Evolutionary conservation across 2,329 filamentous ascomycete genomes (phyloP).

Genomic region (Neoarthrinium moseri): DNA sequence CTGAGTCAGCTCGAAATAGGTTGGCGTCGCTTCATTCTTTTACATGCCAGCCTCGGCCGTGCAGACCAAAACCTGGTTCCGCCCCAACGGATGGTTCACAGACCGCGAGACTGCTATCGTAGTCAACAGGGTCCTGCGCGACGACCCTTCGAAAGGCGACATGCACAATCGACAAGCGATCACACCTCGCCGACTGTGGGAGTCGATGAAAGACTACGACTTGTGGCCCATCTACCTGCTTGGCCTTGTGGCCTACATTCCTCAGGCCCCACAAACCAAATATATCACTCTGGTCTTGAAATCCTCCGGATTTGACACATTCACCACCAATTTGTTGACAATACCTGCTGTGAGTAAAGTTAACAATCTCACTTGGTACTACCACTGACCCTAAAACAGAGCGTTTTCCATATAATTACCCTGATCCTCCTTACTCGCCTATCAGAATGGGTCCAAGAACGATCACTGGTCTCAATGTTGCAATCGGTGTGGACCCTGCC

Average conservation of each 20-base stretch:
- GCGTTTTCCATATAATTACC: slow-evolving; percentile 48
- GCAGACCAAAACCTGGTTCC: slow-evolving; percentile 49
- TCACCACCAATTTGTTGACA: slow-evolving; percentile 55
- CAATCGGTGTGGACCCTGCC: slow-evolving; percentile 55
- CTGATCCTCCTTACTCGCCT: slow-evolving; percentile 50
- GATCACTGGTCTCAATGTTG: slow-evolving; percentile 42
- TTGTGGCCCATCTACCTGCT: slow-evolving; percentile 55
- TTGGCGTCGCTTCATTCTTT: slow-evolving; percentile 51
- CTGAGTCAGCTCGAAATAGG: slow-evolving; percentile 14
- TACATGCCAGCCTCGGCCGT: slow-evolving; percentile 49
- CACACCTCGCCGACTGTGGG: slow-evolving; percentile 45
- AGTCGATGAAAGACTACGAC: slow-evolving; percentile 52
- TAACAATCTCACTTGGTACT: slow-evolving; percentile 28
- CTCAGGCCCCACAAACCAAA: slow-evolving; percentile 40
- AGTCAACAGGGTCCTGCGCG: slow-evolving; percentile 55
- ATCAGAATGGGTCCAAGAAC: slow-evolving; percentile 48
- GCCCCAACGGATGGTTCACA: slow-evolving; percentile 54
- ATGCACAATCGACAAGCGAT: slow-evolving; percentile 59
- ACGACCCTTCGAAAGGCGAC: slow-evolving; percentile 57
- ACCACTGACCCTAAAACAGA: slow-evolving; percentile 21
- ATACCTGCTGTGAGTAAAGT: slow-evolving; percentile 44
- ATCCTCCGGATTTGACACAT: slow-evolving; percentile 49
- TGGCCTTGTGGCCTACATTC: slow-evolving; percentile 48
- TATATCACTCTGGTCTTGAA: slow-evolving; percentile 55
- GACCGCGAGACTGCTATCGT: slow-evolving; percentile 57